These are phyloP conservation scores for Volvariella surrecta DNA, from an alignment of 1,284 basidiomycete genomes.

Conservation along the genomic window DNA sequence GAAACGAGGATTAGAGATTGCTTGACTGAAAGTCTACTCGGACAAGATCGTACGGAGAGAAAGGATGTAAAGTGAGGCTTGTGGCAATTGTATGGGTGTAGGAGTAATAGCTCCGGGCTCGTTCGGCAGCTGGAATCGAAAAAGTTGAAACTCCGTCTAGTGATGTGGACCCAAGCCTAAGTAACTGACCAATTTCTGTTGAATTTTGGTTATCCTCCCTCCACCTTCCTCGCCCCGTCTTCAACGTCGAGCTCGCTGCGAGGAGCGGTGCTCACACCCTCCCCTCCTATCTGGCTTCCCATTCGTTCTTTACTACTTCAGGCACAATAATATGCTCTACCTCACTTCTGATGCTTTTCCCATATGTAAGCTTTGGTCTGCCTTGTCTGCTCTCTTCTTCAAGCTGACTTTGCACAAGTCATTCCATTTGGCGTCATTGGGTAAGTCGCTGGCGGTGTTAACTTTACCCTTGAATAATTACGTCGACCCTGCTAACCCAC, in stretches of 20 bases:
- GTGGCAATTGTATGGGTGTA: too few species aligned
- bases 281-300: constrained; percentile 20
- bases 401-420: constrained; percentile 37
- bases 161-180: too few species aligned
- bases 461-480: neutral
- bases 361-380: constrained; percentile 47
- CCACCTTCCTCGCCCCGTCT: constrained; percentile 7
- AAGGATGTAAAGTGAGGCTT: too few species aligned
- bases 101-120: too few species aligned
- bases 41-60: too few species aligned
- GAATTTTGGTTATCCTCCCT: constrained; percentile 10
- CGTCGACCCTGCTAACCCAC: constrained; percentile 8
- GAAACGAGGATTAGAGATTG: too few species aligned
- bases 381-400: constrained; percentile 4
- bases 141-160: too few species aligned
- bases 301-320: constrained; percentile 20
- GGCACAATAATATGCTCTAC: constrained; percentile 41
- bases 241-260: constrained; percentile 7
- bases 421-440: constrained; percentile 89
- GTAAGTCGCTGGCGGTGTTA: constrained; percentile 32
- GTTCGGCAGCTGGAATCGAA: too few species aligned
- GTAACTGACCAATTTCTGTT: constrained; percentile 6
- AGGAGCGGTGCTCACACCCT: constrained; percentile 1
- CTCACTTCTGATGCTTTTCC: constrained; percentile 75
- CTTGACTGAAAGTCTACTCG: too few species aligned